Evolutionary conservation across 2,329 filamentous ascomycete genomes (phyloP).

Genomic region (Fusarium vanettenii): DNA sequence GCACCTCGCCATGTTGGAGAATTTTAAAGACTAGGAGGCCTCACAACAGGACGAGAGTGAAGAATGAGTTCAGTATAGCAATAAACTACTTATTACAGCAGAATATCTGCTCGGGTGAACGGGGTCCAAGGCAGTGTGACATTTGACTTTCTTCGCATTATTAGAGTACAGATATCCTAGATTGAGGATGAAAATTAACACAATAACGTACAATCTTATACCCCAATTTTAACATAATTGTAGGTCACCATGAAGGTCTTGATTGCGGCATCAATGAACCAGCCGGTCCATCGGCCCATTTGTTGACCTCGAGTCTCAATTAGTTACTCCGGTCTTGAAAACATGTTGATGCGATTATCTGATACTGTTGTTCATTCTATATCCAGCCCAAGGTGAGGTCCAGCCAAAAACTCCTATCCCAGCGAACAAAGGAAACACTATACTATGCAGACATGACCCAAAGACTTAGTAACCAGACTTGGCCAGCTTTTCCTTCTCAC

Average conservation of each 20-base stretch:
- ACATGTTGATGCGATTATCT: neutral
- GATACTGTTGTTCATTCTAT: neutral
- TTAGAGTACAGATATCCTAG: no score
- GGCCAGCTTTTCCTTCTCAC: conserved; percentile 45
- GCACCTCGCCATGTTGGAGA: no score
- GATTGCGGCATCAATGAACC: neutral
- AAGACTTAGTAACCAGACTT: conserved; percentile 30
- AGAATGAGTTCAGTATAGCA: no score
- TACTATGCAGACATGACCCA: neutral
- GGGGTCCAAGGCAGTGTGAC: no score
- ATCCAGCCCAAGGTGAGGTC: neutral
- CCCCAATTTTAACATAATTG: no score
- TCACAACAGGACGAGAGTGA: no score
- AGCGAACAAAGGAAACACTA: neutral
- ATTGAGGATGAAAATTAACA: no score
- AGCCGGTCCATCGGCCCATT: neutral
- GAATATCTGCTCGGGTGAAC: no score
- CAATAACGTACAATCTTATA: no score
- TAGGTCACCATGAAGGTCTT: neutral
- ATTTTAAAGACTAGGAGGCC: no score
- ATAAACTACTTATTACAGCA: no score
- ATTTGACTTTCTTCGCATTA: no score
- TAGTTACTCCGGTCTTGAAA: neutral
- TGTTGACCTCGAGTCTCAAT: neutral
- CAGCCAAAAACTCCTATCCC: neutral